phyloP scores from a whole-genome alignment of 257 asterid species.

The Vinca minor region DNA sequence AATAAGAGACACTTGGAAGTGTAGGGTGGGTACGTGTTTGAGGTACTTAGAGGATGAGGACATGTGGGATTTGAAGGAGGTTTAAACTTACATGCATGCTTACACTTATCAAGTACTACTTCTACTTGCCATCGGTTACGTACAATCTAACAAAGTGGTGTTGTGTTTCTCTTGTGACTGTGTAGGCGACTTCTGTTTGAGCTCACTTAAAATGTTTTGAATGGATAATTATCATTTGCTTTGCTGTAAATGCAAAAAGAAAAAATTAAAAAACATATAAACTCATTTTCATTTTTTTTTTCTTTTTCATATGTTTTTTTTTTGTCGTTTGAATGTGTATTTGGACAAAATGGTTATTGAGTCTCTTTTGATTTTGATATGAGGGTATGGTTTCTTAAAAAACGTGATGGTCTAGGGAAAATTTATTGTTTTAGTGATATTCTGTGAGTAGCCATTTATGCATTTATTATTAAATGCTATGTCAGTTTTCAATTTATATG shows the following conservation, averaged over 20 bases:
- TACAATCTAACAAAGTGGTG: neutral
- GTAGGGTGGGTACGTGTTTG: constrained; percentile 76
- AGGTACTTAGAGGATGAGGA: constrained; percentile 43
- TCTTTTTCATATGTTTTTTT: too few relatives aligned
- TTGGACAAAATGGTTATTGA: too few relatives aligned
- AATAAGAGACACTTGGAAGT: constrained; percentile 63
- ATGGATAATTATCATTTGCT: neutral
- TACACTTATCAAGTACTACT: constrained; percentile 46
- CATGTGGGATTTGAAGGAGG: constrained; percentile 46
- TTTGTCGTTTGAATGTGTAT: too few relatives aligned
- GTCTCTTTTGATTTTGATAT: too few relatives aligned
- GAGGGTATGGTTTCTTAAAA: too few relatives aligned
- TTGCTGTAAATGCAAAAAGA: neutral
- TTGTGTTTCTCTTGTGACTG: neutral
- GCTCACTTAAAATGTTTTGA: neutral
- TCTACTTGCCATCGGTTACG: constrained; percentile 7
- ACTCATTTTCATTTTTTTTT: neutral
- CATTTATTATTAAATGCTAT: too few relatives aligned
- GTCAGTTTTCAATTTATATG: too few relatives aligned
- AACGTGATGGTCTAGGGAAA: too few relatives aligned
- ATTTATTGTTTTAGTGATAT: too few relatives aligned
- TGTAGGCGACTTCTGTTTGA: neutral
- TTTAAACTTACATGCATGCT: constrained; percentile 54
- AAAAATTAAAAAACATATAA: too few relatives aligned
- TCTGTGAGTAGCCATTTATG: too few relatives aligned